Evolutionary conservation across 164 flowering plant genomes (phyloP).

Genomic region (Liriodendron chinense): DNA sequence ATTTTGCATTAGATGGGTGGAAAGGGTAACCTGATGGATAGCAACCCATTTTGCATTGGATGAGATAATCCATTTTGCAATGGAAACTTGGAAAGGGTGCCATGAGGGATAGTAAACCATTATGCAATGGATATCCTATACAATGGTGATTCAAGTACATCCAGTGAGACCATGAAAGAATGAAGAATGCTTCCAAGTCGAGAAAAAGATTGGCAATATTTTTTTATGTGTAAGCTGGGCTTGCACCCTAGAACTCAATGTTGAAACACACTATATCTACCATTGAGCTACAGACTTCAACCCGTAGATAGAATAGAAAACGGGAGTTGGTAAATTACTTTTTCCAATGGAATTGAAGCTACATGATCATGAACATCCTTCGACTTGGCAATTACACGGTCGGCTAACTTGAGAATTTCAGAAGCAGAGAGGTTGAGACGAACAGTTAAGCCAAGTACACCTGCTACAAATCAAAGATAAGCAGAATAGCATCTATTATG

Average conservation of each 20-base stretch:
- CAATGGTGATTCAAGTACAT: too few species aligned
- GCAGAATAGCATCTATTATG: too few species aligned
- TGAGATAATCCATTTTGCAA: too few species aligned
- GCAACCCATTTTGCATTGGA: too few species aligned
- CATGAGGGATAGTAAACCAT: too few species aligned
- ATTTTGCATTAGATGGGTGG: too few species aligned
- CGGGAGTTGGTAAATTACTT: constrained; percentile 37
- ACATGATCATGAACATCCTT: constrained; percentile 76
- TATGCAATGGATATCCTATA: too few species aligned
- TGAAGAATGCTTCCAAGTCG: too few species aligned
- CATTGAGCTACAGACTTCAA: too few species aligned
- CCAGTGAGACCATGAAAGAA: too few species aligned
- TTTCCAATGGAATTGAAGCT: constrained; percentile 80
- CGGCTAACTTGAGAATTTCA: constrained; percentile 73
- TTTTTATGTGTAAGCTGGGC: background rate
- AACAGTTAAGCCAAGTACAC: constrained; percentile 57
- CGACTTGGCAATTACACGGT: constrained; percentile 64
- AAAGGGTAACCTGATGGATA: too few species aligned
- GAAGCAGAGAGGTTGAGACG: constrained; percentile 60
- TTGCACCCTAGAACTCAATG: background rate
- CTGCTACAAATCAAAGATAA: constrained; percentile 27
- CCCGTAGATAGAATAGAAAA: background rate
- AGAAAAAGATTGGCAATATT: background rate
- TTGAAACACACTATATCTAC: background rate
- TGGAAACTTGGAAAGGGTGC: too few species aligned